Conservation (phyloP, 2,329 filamentous ascomycete species). For the Fusarium palustre region DNA sequence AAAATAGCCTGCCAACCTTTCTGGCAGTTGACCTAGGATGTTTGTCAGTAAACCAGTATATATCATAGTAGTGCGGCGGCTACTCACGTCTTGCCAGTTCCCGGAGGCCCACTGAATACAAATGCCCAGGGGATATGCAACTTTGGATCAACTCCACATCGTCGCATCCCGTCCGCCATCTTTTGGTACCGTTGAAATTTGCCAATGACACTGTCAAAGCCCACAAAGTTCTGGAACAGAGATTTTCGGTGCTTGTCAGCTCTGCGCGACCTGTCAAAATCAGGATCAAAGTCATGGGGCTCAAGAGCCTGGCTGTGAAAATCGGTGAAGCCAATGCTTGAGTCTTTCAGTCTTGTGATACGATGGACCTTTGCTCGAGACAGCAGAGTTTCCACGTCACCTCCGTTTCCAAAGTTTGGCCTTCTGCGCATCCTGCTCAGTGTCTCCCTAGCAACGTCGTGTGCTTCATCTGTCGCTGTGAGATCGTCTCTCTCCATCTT, state of each 20-base stretch:
- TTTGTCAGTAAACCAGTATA: background rate
- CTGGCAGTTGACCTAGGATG: background rate
- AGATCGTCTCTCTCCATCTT: background rate
- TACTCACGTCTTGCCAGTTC: conserved; percentile 1
- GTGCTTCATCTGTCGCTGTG: background rate
- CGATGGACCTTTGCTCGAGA: background rate
- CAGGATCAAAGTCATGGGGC: background rate
- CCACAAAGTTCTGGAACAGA: background rate
- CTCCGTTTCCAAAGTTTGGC: conserved; percentile 4
- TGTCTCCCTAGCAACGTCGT: background rate
- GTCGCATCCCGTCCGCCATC: background rate
- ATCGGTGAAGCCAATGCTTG: background rate
- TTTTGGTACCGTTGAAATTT: background rate
- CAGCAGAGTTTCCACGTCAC: background rate
- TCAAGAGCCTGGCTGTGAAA: background rate
- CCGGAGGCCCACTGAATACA: background rate
- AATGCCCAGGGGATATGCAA: background rate
- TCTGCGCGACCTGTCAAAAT: background rate
- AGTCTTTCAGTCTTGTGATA: background rate
- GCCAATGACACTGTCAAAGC: background rate
- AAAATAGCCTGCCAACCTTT: background rate
- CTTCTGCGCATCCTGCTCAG: background rate
- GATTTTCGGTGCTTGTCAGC: background rate
- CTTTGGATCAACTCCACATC: background rate
- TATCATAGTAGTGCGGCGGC: background rate